Percentiles rank a stretch among this genome's conserved stretches.
Evolutionary conservation across 129 eudicot genomes (phyloP).

Genomic region (Saposhnikovia divaricata): DNA sequence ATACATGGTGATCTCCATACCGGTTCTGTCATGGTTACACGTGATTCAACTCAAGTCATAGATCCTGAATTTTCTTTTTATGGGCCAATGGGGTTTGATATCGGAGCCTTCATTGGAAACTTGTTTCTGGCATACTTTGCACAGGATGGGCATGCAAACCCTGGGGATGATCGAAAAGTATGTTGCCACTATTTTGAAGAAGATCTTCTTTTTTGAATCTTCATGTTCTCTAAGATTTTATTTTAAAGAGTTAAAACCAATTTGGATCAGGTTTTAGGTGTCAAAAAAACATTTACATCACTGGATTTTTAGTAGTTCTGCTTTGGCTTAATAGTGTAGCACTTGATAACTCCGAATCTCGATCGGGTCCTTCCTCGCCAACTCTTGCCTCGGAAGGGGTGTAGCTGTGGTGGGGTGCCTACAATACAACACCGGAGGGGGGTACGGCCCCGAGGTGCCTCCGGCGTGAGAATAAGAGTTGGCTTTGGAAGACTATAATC

Average conservation of each 20-base stretch:
- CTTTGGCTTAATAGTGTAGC: background rate
- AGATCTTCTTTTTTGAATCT: background rate
- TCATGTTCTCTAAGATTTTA: background rate
- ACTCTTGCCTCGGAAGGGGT: no score
- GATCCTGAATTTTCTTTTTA: slow-evolving; percentile 96
- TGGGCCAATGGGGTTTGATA: slow-evolving; percentile 88
- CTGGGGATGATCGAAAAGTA: slow-evolving; percentile 59
- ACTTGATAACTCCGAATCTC: no score
- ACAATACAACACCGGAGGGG: no score
- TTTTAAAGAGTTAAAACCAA: background rate
- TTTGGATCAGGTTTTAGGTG: background rate
- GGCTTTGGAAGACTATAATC: no score
- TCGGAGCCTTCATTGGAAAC: slow-evolving; percentile 90
- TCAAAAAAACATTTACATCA: background rate
- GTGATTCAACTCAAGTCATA: slow-evolving; percentile 79
- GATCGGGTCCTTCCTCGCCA: no score
- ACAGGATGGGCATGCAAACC: slow-evolving; percentile 74
- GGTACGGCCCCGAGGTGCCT: no score
- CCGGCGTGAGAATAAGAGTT: no score
- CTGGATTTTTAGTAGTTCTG: background rate
- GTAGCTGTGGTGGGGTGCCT: no score
- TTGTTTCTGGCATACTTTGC: slow-evolving; percentile 74
- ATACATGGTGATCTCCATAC: slow-evolving; percentile 97
- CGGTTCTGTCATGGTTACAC: slow-evolving; percentile 87
- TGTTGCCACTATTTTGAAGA: background rate